Evolutionary conservation across 176 grass and related monocot genomes (phyloP).

Genomic region (Carex pumila): DNA sequence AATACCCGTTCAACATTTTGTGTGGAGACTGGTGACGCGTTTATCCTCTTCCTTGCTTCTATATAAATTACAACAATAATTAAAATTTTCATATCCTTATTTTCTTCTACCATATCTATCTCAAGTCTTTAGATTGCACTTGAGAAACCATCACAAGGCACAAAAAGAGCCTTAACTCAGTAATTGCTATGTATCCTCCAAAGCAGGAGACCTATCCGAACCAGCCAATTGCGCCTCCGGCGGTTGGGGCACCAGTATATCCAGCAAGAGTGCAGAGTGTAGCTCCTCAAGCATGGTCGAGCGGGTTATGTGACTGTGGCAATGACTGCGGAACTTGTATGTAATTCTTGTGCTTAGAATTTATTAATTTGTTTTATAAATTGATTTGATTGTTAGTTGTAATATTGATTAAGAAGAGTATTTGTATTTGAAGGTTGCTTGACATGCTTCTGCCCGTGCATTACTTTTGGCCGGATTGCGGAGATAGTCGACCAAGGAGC

Average conservation of each 20-base stretch:
- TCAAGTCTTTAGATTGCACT: neutral
- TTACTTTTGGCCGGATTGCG: constrained; percentile 53
- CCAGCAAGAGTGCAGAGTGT: neutral
- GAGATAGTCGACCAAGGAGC: constrained; percentile 35
- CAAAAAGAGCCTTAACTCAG: no score
- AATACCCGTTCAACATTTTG: neutral
- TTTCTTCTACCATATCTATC: neutral
- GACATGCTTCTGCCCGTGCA: constrained; percentile 51
- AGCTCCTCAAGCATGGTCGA: constrained; percentile 34
- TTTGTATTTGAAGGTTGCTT: constrained; percentile 39
- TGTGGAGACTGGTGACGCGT: neutral
- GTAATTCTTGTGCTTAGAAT: constrained; percentile 27
- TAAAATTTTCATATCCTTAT: neutral
- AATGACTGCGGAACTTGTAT: constrained; percentile 53
- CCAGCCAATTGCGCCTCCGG: neutral
- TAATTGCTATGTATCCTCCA: neutral
- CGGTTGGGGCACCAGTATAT: neutral
- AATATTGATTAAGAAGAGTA: neutral
- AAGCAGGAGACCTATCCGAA: neutral
- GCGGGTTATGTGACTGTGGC: constrained; percentile 45
- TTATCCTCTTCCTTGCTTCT: neutral
- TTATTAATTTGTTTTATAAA: neutral
- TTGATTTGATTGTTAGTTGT: neutral
- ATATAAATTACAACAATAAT: neutral
- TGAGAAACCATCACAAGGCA: neutral